Evolutionary conservation across 2,329 filamentous ascomycete genomes (phyloP), one percentile per base, ranked within the genome.

Genomic region (Septoria petroselini): DNA sequence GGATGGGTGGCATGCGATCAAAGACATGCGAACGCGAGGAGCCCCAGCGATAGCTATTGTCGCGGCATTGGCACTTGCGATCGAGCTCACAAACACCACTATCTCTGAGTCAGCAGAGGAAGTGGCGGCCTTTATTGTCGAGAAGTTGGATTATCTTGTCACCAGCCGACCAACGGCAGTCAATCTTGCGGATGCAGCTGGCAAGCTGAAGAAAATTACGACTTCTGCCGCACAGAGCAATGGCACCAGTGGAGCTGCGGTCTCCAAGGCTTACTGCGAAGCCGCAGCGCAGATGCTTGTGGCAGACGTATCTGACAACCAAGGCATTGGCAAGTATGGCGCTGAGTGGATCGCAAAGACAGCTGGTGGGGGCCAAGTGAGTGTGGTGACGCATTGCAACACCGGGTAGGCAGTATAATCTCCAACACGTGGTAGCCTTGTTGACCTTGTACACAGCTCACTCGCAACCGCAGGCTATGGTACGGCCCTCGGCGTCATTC

Each of bases 41-140:
- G 93, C 93, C 4, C 93, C 93, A 0, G 93, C 93, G 38, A 98
- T 98, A 68, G 93, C 93, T 37, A 97, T 98, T 58, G 93, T 98
- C n/a, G 93, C 93, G 17, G 88, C 87, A 15, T 79, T 98, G 27
- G 85, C 88, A 2, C 80, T 96, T 29, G 91, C 90, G 1, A 88
- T 95, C 7, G 91, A 97, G 68, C 72, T 97, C 7, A 75, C 82
- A 42, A 79, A 80, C 6, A 77, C 60, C 12, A 75, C 74, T 57
- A 60, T 77, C 4, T 72, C 79, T 1, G 55, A 70, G 27, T 69
- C 73, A 3, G 77, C 80, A 0, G 82, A 86, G 40, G 79, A 86
- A 41, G 80, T 91, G 37, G 71, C 71, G 43, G 60, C 78, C 2
- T 86, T 87, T 66, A 88, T 96, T 57, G 75, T 84, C 50, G 76